These are phyloP conservation scores for Solanum habrochaites DNA, from an alignment of 257 asterid species.

Conservation along the genomic window DNA sequence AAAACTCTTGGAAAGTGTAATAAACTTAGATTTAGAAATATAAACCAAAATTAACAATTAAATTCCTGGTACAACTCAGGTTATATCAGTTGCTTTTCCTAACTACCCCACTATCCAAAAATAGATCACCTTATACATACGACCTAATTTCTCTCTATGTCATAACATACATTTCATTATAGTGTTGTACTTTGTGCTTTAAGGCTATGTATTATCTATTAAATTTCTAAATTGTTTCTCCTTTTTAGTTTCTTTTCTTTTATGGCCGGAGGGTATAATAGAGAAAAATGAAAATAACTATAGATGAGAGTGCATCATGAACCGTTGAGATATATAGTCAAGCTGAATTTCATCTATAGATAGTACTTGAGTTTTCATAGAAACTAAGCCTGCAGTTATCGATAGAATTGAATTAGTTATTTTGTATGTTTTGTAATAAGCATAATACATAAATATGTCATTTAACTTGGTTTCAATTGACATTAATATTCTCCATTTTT, in stretches of 20 bases:
- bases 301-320: background rate
- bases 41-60: background rate
- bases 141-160: background rate
- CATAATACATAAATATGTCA: no score
- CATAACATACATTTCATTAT: background rate
- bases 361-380: background rate
- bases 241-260: no score
- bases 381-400: background rate
- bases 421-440: background rate
- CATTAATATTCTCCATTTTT: rapidly evolving
- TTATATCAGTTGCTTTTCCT: background rate
- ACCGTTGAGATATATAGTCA: background rate
- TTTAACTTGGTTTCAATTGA: no score
- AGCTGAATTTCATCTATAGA: background rate
- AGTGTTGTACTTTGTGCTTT: background rate
- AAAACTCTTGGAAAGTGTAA: conserved; percentile 14
- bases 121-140: background rate
- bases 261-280: no score
- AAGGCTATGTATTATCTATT: no score
- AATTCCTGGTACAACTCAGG: background rate
- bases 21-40: conserved; percentile 2
- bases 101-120: background rate
- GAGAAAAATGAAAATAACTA: no score
- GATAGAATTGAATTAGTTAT: background rate
- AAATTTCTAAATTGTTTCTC: no score